Conservation (phyloP, 2,329 filamentous ascomycete species). For the Aurifilum marmelostoma region DNA sequence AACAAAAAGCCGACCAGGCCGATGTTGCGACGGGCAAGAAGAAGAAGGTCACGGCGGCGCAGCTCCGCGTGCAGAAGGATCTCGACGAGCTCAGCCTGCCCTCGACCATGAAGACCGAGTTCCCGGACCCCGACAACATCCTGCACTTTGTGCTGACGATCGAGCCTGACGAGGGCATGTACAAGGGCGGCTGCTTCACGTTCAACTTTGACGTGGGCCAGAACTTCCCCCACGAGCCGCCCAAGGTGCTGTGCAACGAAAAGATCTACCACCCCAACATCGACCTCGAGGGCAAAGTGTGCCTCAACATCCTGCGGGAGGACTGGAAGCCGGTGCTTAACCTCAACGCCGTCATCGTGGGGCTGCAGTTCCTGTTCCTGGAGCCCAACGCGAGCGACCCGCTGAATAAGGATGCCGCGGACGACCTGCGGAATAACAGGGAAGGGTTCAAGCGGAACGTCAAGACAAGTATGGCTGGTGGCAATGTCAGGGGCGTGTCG, state of each 20-base stretch:
- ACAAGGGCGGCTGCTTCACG: conserved; percentile 83
- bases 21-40: conserved; percentile 78
- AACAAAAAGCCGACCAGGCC: conserved; percentile 90
- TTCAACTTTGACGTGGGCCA: conserved; percentile 93
- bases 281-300: conserved; percentile 96
- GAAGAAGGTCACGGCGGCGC: conserved; percentile 97
- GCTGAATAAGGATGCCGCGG: conserved; percentile 97
- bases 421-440: conserved; percentile 82
- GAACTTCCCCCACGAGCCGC: conserved; percentile 94
- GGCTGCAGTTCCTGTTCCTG: conserved; percentile 94
- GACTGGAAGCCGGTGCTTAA: conserved; percentile 99
- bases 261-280: conserved; percentile 99
- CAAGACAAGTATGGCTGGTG: conserved; percentile 79
- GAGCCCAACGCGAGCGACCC: conserved; percentile 97
- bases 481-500: conserved; percentile 68
- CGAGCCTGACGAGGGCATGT: conserved; percentile 83
- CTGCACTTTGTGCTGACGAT: conserved; percentile 83
- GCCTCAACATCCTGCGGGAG: conserved; percentile 93
- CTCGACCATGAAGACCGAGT: conserved; percentile 78
- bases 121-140: conserved; percentile 82
- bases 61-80: conserved; percentile 94
- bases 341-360: conserved; percentile 93
- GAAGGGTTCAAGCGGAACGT: conserved; percentile 94
- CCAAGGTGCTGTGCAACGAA: conserved; percentile 94
- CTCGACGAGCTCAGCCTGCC: conserved; percentile 80